Evolutionary conservation across 129 eudicot species (phyloP).

Genomic region (Arctium lappa): DNA sequence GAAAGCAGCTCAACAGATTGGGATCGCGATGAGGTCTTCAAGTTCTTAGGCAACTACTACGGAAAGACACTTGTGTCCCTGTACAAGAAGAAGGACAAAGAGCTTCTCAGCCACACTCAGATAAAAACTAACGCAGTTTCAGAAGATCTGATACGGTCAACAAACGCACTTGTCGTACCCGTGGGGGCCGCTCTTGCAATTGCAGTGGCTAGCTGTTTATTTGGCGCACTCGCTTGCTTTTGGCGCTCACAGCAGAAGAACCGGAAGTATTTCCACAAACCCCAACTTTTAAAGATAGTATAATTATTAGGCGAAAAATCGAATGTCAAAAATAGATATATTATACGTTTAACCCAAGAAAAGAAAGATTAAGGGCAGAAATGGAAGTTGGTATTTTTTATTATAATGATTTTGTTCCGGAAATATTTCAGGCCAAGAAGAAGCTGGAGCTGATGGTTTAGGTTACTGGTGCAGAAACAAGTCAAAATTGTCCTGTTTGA

Average conservation of each 20-base stretch:
- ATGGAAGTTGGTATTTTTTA: constrained; percentile 28
- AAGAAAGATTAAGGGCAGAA: constrained; percentile 22
- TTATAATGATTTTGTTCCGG: constrained; percentile 30
- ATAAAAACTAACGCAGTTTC: constrained; percentile 6
- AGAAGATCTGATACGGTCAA: constrained; percentile 45
- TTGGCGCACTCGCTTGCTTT: constrained; percentile 86
- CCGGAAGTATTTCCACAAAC: constrained; percentile 75
- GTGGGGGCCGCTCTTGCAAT: constrained; percentile 82
- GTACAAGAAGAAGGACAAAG: constrained; percentile 50
- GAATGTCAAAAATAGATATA: constrained; percentile 8
- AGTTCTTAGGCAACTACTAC: constrained; percentile 65
- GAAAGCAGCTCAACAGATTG: constrained; percentile 34
- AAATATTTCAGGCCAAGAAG: constrained; percentile 78
- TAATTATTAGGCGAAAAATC: constrained; percentile 28
- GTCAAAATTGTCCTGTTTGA: constrained; percentile 17
- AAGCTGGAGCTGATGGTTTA: constrained; percentile 65
- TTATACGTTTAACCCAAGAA: not conserved
- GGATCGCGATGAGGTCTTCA: constrained; percentile 69
- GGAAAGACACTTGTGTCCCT: constrained; percentile 52
- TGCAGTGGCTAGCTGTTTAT: constrained; percentile 86
- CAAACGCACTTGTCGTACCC: constrained; percentile 74
- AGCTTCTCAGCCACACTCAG: constrained; percentile 22
- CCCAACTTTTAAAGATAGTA: constrained; percentile 70
- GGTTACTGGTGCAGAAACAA: constrained; percentile 15
- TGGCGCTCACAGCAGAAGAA: constrained; percentile 91